phyloP scores from a whole-genome alignment of 257 asterid genomes.

The Cruciata laevipes region DNA sequence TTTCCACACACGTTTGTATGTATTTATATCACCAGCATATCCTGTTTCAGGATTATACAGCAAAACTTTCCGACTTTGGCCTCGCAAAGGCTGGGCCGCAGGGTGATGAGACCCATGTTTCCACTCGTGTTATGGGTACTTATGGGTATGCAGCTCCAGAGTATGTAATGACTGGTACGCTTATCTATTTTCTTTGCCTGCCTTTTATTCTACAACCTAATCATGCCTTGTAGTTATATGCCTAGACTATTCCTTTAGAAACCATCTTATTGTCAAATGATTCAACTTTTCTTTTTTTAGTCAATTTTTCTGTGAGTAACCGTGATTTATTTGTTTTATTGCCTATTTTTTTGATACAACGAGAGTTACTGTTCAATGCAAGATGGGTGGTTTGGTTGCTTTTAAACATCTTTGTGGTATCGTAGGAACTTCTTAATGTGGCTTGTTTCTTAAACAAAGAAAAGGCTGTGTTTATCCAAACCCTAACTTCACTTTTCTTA shows the following conservation, averaged over 20 bases:
- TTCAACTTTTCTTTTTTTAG: too few species aligned
- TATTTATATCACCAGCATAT: too few species aligned
- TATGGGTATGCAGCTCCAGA: conserved; percentile 99
- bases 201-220: not conserved
- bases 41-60: conserved; percentile 75
- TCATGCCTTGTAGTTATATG: not conserved
- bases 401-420: too few species aligned
- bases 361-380: too few species aligned
- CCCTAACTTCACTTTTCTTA: too few species aligned
- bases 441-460: not conserved
- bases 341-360: too few species aligned
- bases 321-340: too few species aligned
- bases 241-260: too few species aligned
- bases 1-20: not conserved
- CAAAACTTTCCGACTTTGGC: conserved; percentile 98
- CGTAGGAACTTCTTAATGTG: not conserved
- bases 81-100: conserved; percentile 99
- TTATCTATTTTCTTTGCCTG: not conserved
- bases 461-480: not conserved
- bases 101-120: conserved; percentile 99
- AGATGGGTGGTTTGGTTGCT: too few species aligned
- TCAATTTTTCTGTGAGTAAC: too few species aligned
- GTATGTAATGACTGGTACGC: conserved; percentile 98
- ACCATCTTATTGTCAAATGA: not conserved
- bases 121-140: conserved; percentile 99